Percentiles rank a stretch among this genome's conserved stretches.
These are phyloP conservation scores for Panellus pusillus DNA, from an alignment of 768 basidiomycete genomes.

Conservation along the genomic window DNA sequence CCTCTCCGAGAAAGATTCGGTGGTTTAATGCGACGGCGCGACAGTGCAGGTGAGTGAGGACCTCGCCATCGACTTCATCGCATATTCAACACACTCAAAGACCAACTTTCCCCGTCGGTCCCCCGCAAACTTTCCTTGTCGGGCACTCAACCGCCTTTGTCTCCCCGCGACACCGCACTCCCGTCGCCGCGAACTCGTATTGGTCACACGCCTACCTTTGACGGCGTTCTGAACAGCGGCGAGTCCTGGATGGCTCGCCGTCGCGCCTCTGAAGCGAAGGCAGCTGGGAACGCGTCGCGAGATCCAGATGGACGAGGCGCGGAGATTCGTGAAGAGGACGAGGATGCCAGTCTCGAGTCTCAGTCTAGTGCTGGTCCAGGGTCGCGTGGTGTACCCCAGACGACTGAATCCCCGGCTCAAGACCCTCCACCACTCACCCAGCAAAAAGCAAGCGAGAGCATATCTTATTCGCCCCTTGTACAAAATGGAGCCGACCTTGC, in stretches of 20 bases:
- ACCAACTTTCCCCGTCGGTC: conserved; percentile 53
- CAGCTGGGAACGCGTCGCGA: conserved; percentile 34
- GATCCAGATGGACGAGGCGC: conserved; percentile 42
- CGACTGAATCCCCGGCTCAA: conserved; percentile 6
- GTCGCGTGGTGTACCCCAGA: background rate
- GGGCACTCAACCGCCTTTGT: conserved; percentile 53
- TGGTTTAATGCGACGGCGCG: conserved; percentile 57
- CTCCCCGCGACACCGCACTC: conserved; percentile 59
- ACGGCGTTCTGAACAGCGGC: conserved; percentile 66
- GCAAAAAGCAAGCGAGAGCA: conserved; percentile 5
- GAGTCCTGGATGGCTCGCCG: conserved; percentile 71
- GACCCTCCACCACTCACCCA: conserved; percentile 8
- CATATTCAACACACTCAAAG: conserved; percentile 36
- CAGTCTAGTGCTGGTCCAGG: conserved; percentile 7
- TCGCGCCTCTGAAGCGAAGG: conserved; percentile 61
- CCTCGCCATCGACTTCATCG: conserved; percentile 9
- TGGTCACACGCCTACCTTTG: conserved; percentile 61
- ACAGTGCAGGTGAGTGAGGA: conserved; percentile 58
- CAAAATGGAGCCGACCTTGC: conserved; percentile 19
- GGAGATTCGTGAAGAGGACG: conserved; percentile 60
- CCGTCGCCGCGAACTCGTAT: conserved; percentile 70
- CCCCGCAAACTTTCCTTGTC: conserved; percentile 74
- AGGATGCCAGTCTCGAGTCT: conserved; percentile 19
- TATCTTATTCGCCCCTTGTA: conserved; percentile 9
- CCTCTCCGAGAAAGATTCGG: conserved; percentile 71